A percentile compares a stretch with the other conserved stretches of the same genome.
Evolutionary conservation across 352 stramenopile genomes (phyloP).

Genomic region (Globisporangium paroecandrum): DNA sequence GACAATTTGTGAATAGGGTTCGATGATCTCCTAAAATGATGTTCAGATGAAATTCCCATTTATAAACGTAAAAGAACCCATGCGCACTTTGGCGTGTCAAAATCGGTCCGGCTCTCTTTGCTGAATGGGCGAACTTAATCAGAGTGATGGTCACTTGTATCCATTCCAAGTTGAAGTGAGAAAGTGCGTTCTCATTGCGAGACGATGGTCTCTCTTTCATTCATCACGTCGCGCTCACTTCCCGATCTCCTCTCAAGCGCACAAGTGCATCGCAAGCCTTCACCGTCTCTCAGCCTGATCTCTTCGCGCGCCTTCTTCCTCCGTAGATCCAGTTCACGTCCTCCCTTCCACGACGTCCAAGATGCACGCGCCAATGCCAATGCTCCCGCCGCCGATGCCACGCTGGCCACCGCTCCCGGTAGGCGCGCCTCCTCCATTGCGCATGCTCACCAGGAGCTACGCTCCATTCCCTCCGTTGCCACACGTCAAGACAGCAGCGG

Average conservation of each 20-base stretch:
- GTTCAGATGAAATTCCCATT: no score
- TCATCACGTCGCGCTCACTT: neutral
- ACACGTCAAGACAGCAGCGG: neutral
- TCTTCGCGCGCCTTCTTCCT: neutral
- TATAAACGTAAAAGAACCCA: neutral
- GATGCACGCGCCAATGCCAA: conserved; percentile 1
- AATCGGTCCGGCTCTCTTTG: neutral
- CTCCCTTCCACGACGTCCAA: neutral
- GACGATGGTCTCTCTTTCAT: neutral
- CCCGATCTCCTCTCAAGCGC: conserved; percentile 5
- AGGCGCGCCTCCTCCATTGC: conserved; percentile 1
- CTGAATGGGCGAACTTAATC: neutral
- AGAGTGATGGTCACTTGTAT: conserved; percentile 8
- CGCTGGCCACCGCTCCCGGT: conserved; percentile 12
- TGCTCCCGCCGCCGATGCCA: conserved; percentile 9
- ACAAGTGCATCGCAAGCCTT: neutral
- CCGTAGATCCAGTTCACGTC: neutral
- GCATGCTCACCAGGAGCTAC: neutral
- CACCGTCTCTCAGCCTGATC: no score
- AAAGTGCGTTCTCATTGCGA: conserved; percentile 2
- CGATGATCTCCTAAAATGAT: no score
- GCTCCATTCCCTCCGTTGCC: conserved; percentile 2
- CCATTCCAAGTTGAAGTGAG: conserved; percentile 11
- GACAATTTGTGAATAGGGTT: neutral
- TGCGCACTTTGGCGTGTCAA: neutral